Base-by-base conservation (phyloP, 2,329 filamentous ascomycete genomes). In the Phaeosphaeria sp. region DNA sequence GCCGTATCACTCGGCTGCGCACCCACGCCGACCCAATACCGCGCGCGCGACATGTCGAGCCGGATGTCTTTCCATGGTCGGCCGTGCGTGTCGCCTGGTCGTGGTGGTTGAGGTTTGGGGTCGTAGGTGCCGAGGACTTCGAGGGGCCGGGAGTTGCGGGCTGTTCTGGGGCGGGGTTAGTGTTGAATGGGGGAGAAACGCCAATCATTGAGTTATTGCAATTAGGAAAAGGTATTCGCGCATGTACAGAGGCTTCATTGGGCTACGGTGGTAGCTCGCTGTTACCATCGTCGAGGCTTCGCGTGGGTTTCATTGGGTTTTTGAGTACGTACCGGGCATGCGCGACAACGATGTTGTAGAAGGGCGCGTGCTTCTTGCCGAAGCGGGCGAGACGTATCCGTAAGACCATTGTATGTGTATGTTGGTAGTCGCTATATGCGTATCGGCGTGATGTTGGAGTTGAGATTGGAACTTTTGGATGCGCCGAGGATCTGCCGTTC, bases 331-430 rank as follows among this genome's bases (percentile, higher is more conserved):
- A 96, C 91, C 93, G 89, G 47, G 93, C 93, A 73, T 98, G 94
- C 17, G 93, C 87, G 64, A 99, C 91, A 66, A 98, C 92, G 64
- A 99, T 97, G 82, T 99, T 99, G 85, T 97, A 99, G 71, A 97
- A 90, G 2, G 95, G 94, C n/a, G 87, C 78, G 76, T 96, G 93
- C 65, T 86, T 88, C 78, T 90, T 92, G 75, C 93, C 93, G 78
- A 98, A 97, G 78, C 95, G 93, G 69, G 95, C 91, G 69, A 99
- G 88, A 58, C 95, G 90, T 78, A 99, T 95, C 78, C 91, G 91
- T 72, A 99, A 85, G 62, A 98, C 94, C 95, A 99, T 97, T 52
- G 69, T 85, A 43, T 33, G 51, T 53, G 51, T 22, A 56, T 55
- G 52, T 21, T 57, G 55, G 41, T 3, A 21, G 18, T 18, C 20